Percentiles rank a stretch among this genome's conserved stretches.
Evolutionary conservation across 2,329 filamentous ascomycete genomes (phyloP).

Genomic region (Fusarium dlaminii): DNA sequence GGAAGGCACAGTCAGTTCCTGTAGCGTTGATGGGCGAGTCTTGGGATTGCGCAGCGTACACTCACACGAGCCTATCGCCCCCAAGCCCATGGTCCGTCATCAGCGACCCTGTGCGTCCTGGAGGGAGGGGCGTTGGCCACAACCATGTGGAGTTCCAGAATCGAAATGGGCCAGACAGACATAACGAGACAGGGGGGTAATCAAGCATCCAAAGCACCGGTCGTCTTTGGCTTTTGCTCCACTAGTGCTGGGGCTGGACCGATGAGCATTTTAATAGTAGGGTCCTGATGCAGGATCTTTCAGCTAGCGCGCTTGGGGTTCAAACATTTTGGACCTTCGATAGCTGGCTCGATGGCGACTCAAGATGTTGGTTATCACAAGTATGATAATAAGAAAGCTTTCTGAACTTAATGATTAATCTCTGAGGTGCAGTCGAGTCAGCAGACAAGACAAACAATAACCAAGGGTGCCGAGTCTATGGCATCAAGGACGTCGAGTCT

Average conservation of each 20-base stretch:
- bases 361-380: neutral
- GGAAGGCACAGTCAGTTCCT: constrained; percentile 29
- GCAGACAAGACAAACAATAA: neutral
- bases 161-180: constrained; percentile 32
- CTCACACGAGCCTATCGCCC: constrained; percentile 28
- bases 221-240: constrained; percentile 24
- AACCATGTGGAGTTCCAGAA: constrained; percentile 31
- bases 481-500: constrained; percentile 16
- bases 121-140: constrained; percentile 36
- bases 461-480: constrained; percentile 12
- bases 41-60: constrained; percentile 23
- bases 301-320: constrained; percentile 31
- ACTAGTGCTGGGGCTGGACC: constrained; percentile 23
- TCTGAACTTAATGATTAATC: neutral
- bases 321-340: neutral
- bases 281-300: constrained; percentile 20
- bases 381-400: neutral
- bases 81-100: constrained; percentile 34
- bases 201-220: constrained; percentile 19
- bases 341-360: neutral
- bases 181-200: constrained; percentile 7
- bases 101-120: constrained; percentile 28
- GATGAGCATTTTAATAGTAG: constrained; percentile 23
- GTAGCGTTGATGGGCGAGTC: constrained; percentile 31
- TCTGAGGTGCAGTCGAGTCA: neutral